These are phyloP conservation scores for Grigorovia yakushimaensis DNA, from an alignment of 805 yeast species.

Conservation along the genomic window DNA sequence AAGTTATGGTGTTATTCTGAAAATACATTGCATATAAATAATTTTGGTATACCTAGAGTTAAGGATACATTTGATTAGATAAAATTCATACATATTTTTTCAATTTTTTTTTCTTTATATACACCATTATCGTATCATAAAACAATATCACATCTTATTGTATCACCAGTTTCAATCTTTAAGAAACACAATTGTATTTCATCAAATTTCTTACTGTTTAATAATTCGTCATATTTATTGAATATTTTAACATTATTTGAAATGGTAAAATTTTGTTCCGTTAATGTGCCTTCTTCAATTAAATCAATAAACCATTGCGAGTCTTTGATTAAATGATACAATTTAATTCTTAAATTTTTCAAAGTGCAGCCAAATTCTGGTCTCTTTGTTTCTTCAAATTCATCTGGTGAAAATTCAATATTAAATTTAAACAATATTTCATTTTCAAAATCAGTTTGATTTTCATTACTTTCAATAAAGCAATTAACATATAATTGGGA, in stretches of 20 bases:
- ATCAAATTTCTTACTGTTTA: slow-evolving; percentile 28
- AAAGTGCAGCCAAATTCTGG: slow-evolving; percentile 66
- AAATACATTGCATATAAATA: slow-evolving; percentile 35
- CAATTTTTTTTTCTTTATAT: no score
- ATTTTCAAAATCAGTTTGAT: slow-evolving; percentile 21
- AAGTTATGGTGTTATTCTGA: slow-evolving; percentile 61
- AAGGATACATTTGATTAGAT: slow-evolving; percentile 7
- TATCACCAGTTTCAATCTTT: slow-evolving; percentile 46
- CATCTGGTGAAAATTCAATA: slow-evolving; percentile 76
- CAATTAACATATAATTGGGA: slow-evolving; percentile 58
- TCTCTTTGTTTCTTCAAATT: slow-evolving; percentile 48
- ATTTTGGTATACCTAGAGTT: slow-evolving; percentile 30
- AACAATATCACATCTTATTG: slow-evolving; percentile 28
- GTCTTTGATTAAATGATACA: slow-evolving; percentile 46
- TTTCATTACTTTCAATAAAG: slow-evolving; percentile 27
- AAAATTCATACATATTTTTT: background rate
- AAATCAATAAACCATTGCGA: slow-evolving; percentile 26
- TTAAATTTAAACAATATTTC: slow-evolving; percentile 42
- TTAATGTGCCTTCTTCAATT: slow-evolving; percentile 4
- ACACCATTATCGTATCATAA: no score
- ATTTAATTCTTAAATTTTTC: slow-evolving; percentile 47
- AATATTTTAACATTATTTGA: slow-evolving; percentile 30
- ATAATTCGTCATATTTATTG: slow-evolving; percentile 25
- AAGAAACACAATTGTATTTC: slow-evolving; percentile 40
- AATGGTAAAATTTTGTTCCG: slow-evolving; percentile 23